These are phyloP conservation scores for Leccinum truebloodii DNA, from an alignment of 768 basidiomycete genomes.

Conservation along the genomic window DNA sequence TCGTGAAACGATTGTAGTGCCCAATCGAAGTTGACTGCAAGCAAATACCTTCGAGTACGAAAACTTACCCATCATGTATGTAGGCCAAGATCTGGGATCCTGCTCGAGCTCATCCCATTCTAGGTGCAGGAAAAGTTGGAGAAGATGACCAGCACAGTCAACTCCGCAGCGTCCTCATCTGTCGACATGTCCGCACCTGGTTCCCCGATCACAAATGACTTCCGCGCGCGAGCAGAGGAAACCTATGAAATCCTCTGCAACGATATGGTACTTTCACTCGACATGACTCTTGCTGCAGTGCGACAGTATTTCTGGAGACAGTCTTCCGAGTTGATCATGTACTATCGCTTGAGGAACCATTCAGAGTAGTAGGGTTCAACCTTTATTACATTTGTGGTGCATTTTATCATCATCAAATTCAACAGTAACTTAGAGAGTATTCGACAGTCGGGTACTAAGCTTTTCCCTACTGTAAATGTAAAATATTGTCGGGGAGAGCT, in stretches of 20 bases:
- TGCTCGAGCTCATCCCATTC: conserved; percentile 9
- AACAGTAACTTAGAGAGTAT: conserved; percentile 25
- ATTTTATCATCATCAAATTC: conserved; percentile 1
- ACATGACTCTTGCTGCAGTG: conserved; percentile 89
- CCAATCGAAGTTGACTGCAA: conserved; percentile 88
- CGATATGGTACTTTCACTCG: conserved; percentile 75
- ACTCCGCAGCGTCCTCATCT: conserved; percentile 32
- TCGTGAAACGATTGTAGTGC: conserved; percentile 39
- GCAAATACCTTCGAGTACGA: conserved; percentile 77
- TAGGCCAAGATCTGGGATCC: conserved; percentile 7
- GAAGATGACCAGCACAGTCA: conserved; percentile 42
- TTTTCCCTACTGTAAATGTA: conserved; percentile 3
- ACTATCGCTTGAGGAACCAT: conserved; percentile 59
- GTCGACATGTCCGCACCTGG: conserved; percentile 41
- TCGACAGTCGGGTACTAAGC: conserved; percentile 10
- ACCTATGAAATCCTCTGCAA: conserved; percentile 88
- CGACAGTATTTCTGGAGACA: conserved; percentile 90
- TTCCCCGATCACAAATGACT: conserved; percentile 25
- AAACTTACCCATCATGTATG: conserved; percentile 84
- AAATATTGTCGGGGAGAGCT: not conserved
- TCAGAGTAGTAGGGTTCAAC: conserved; percentile 4
- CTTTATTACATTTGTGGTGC: not conserved
- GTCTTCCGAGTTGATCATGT: conserved; percentile 67
- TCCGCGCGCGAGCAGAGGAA: conserved; percentile 55
- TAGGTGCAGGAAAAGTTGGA: conserved; percentile 87